Evolutionary conservation across 148 eudicot species (phyloP).

Genomic region (Cornus florida): DNA sequence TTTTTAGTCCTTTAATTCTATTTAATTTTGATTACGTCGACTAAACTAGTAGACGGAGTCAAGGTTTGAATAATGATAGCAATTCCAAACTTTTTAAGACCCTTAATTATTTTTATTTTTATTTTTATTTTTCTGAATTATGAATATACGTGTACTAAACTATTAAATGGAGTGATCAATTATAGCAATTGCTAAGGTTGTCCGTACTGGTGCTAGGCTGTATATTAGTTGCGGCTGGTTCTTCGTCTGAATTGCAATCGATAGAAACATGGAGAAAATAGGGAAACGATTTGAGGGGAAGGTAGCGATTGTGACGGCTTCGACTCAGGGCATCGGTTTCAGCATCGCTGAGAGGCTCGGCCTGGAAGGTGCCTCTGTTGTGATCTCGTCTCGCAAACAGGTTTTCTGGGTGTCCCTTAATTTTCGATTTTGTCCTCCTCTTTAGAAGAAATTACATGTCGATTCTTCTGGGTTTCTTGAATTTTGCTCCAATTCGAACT

Average conservation of each 20-base stretch:
- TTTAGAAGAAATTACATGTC: neutral
- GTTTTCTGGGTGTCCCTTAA: constrained; percentile 22
- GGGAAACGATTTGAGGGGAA: constrained; percentile 75
- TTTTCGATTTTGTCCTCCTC: neutral
- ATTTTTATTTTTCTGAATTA: too few relatives aligned
- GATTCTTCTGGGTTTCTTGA: neutral
- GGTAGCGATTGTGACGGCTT: constrained; percentile 87
- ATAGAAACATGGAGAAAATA: constrained; percentile 29
- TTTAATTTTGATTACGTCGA: too few relatives aligned
- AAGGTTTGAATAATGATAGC: too few relatives aligned
- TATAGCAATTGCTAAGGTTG: too few relatives aligned
- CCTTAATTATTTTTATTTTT: too few relatives aligned
- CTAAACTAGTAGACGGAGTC: too few relatives aligned
- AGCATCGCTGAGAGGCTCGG: constrained; percentile 82
- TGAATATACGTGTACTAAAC: too few relatives aligned
- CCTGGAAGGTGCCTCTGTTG: constrained; percentile 86
- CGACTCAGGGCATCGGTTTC: constrained; percentile 96
- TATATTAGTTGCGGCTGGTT: neutral
- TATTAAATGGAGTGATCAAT: too few relatives aligned
- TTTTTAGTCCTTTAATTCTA: too few relatives aligned
- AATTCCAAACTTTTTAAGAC: too few relatives aligned
- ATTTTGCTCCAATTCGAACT: neutral
- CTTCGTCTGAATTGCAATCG: neutral
- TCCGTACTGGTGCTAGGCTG: too few relatives aligned
- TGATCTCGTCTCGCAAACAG: constrained; percentile 85